phyloP scores from a whole-genome alignment of 1,284 basidiomycete genomes.

The Amylostereum areolatum region DNA sequence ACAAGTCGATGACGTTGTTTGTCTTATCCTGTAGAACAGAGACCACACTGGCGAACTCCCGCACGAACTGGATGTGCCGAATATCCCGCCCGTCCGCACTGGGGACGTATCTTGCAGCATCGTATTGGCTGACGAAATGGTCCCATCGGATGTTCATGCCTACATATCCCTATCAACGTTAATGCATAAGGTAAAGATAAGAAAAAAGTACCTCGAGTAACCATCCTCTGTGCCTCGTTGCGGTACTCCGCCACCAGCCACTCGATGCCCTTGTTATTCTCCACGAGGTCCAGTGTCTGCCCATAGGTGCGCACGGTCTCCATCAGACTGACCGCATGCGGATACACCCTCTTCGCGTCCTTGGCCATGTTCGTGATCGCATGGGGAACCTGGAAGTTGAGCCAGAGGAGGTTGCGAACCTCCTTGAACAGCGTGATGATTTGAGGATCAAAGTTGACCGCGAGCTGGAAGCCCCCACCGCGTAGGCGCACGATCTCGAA shows the following conservation, averaged over 20 bases:
- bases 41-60: slow-evolving; percentile 91
- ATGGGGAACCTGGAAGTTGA: slow-evolving; percentile 93
- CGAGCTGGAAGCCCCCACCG: slow-evolving; percentile 80
- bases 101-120: slow-evolving; percentile 69
- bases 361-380: slow-evolving; percentile 95
- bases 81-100: slow-evolving; percentile 77
- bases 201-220: slow-evolving; percentile 62
- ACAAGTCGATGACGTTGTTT: slow-evolving; percentile 87
- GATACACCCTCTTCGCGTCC: slow-evolving; percentile 96
- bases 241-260: slow-evolving; percentile 91
- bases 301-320: slow-evolving; percentile 96
- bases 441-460: slow-evolving; percentile 96
- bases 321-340: slow-evolving; percentile 97
- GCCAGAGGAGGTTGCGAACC: slow-evolving; percentile 92
- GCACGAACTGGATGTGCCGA: slow-evolving; percentile 88
- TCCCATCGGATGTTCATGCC: slow-evolving; percentile 97
- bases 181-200: not conserved
- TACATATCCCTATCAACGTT: slow-evolving; percentile 21
- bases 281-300: slow-evolving; percentile 88
- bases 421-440: slow-evolving; percentile 99
- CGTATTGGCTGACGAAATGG: slow-evolving; percentile 90
- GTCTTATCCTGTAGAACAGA: slow-evolving; percentile 91
- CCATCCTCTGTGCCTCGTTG: slow-evolving; percentile 88
- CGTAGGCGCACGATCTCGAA: slow-evolving; percentile 90
- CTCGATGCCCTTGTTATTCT: slow-evolving; percentile 85